These are phyloP conservation scores for Vararia minispora DNA, from an alignment of 768 basidiomycete genomes.

Conservation along the genomic window DNA sequence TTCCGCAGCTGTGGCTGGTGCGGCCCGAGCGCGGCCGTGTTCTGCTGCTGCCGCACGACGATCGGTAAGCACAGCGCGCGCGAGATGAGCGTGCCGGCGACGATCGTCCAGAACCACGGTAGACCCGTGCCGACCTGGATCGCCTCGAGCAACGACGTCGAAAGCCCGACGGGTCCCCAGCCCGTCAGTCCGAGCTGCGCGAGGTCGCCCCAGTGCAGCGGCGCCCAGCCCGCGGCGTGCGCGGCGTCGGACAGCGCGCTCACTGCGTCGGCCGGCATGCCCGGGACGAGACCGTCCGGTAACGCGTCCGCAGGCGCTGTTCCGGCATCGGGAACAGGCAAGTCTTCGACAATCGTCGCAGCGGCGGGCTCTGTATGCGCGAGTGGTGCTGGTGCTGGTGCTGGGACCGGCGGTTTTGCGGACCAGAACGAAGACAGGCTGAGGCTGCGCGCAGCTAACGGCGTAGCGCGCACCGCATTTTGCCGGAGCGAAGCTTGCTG, in stretches of 20 bases:
- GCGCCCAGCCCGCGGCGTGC: too few species aligned
- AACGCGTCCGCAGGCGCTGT: too few species aligned
- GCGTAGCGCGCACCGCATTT: too few species aligned
- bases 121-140: slow-evolving; percentile 59
- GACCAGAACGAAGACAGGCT: too few species aligned
- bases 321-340: too few species aligned
- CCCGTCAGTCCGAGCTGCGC: slow-evolving; percentile 51
- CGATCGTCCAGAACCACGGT: slow-evolving; percentile 80
- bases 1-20: slow-evolving; percentile 47
- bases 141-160: slow-evolving; percentile 53
- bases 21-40: slow-evolving; percentile 47
- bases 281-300: too few species aligned
- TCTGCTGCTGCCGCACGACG: slow-evolving; percentile 42
- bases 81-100: slow-evolving; percentile 51
- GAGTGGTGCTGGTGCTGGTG: too few species aligned
- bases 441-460: too few species aligned
- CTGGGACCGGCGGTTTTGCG: too few species aligned
- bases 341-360: too few species aligned
- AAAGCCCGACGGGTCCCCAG: slow-evolving; percentile 56
- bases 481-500: too few species aligned
- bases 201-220: slow-evolving; percentile 64
- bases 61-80: slow-evolving; percentile 52
- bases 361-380: too few species aligned
- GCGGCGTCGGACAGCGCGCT: slow-evolving; percentile 6
- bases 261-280: background rate